A percentile compares a stretch with the other conserved stretches of the same genome.
phyloP scores from a whole-genome alignment of 2,329 filamentous ascomycete genomes.

The Fusarium transvaalense region DNA sequence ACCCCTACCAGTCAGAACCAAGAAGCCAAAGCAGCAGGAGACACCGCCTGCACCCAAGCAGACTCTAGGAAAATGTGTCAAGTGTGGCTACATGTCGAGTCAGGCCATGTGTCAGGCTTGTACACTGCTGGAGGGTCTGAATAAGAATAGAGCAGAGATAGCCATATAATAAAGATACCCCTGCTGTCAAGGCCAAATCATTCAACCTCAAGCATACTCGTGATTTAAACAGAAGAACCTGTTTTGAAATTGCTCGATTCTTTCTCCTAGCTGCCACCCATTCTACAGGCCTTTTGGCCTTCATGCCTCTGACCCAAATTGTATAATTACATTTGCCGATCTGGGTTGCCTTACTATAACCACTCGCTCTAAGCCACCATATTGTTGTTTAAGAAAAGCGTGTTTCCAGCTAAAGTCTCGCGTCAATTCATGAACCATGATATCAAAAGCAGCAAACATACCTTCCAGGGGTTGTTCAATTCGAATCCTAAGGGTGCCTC shows the following conservation, averaged over 20 bases:
- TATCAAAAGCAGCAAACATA: conserved; percentile 52
- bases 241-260: conserved; percentile 30
- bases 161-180: conserved; percentile 57
- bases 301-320: conserved; percentile 20
- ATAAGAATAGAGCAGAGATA: conserved; percentile 78
- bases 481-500: conserved; percentile 71
- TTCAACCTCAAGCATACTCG: not conserved
- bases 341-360: conserved; percentile 23
- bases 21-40: conserved; percentile 46
- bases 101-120: conserved; percentile 96
- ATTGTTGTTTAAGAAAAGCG: conserved; percentile 58
- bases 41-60: conserved; percentile 65
- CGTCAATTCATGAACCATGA: not conserved
- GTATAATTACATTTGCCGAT: conserved; percentile 42
- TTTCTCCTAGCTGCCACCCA: conserved; percentile 22
- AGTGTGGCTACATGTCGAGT: conserved; percentile 95
- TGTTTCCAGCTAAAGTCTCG: conserved; percentile 63
- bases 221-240: not conserved
- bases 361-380: conserved; percentile 19
- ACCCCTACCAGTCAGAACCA: conserved; percentile 52
- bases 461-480: conserved; percentile 73
- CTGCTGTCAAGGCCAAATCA: not conserved
- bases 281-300: conserved; percentile 15
- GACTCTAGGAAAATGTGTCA: conserved; percentile 83
- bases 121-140: conserved; percentile 87